These are phyloP conservation scores for Aspergillus hiratsukae DNA, from an alignment of 2,329 filamentous ascomycete genomes.

Conservation along the genomic window DNA sequence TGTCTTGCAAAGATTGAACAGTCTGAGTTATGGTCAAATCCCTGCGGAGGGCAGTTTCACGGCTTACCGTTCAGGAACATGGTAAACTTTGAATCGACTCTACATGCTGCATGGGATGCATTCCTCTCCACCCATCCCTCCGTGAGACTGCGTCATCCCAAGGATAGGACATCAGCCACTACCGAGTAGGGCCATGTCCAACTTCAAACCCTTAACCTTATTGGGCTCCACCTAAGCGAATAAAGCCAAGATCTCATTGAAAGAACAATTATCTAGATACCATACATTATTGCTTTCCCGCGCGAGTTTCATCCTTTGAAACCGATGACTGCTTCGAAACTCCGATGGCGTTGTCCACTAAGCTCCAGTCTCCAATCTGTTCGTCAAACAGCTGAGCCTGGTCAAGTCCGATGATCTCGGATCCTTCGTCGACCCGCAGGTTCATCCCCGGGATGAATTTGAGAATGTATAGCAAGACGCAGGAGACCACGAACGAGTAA, in stretches of 20 bases:
- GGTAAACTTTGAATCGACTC: not conserved
- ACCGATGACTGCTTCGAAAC: conserved; percentile 11
- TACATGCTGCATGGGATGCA: not conserved
- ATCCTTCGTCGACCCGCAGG: conserved; percentile 52
- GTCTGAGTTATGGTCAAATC: not conserved
- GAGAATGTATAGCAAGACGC: conserved; percentile 48
- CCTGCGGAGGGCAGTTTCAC: not conserved
- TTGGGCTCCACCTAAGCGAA: not conserved
- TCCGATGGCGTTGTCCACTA: conserved; percentile 22
- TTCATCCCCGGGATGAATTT: conserved; percentile 54
- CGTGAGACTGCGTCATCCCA: not conserved
- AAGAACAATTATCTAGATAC: not conserved
- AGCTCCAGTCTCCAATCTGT: conserved; percentile 51
- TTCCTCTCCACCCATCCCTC: not conserved
- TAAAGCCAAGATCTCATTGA: not conserved
- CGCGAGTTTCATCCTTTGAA: conserved; percentile 5
- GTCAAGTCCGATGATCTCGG: conserved; percentile 53
- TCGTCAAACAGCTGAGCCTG: conserved; percentile 54
- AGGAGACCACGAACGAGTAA: conserved; percentile 52
- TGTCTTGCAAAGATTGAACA: not conserved
- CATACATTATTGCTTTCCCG: conserved; percentile 5
- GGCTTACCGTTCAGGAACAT: not conserved
- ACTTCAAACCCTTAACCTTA: not conserved
- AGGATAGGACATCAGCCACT: not conserved
- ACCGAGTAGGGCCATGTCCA: not conserved